Base-by-base conservation (phyloP, 2,329 filamentous ascomycete genomes). In the Calonectria montana region DNA sequence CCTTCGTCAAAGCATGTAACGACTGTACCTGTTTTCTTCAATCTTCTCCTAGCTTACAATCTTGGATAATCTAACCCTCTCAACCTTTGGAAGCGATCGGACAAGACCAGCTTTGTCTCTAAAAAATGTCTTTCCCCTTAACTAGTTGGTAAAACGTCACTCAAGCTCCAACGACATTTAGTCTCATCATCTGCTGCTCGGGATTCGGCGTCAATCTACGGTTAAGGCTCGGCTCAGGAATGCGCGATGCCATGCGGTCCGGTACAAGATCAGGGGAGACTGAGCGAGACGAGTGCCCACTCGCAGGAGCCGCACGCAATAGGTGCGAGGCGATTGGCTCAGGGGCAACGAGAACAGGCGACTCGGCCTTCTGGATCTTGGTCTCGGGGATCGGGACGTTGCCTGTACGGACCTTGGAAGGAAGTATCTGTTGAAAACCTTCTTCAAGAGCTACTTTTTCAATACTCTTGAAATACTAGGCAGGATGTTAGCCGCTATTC, bases 391-490 rank as follows among this genome's bases (percentile, higher is more conserved):
- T 75, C 29, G 82, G 78, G 18, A 83, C 83, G n/a, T 87, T 85
- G 37, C 86, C 88, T 13, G 88, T 90, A 75, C 89, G 87, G 70
- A 91, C 87, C 73, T 86, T 87, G 35, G 88, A 90, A 35, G 88
- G 88, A 37, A 90, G 83, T 70, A 89, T 89, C 77, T 90, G 88
- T 80, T 90, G 88, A 79, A 90, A 90, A 45, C 88, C 88, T 76
- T 89, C 86, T 72, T 87, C 84, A 27, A 81, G 86, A 50, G 91
- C 91, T 2, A 92, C 87, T 78, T 91, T 87, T 82, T 94, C 92
- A 77, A 94, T 93, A 73, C 89, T 91, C 84, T 93, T 93, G 82
- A 94, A 94, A 81, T 94, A 94, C 85, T 91, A 75, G 45, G 5
- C 7, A 3, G 18, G 3, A 15, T 13, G 50, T 78, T 45, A 74